Conservation (phyloP, 305 asterid species). For the Fraxinus velutina region DNA sequence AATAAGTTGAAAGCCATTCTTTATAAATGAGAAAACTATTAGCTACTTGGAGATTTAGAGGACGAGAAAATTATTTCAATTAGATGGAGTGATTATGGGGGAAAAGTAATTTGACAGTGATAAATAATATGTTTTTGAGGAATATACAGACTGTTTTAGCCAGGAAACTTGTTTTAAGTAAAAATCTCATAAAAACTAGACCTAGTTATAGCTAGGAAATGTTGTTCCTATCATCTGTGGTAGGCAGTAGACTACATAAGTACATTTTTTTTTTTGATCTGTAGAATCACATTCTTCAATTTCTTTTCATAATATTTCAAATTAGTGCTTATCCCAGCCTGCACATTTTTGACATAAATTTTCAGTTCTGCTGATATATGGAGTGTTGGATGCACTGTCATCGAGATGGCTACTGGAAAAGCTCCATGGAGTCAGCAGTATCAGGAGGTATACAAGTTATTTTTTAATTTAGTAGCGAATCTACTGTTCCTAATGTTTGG, state of each 20-base stretch:
- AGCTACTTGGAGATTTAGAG: not conserved
- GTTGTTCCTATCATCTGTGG: not conserved
- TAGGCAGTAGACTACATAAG: not conserved
- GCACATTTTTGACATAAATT: not conserved
- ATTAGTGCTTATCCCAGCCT: not conserved
- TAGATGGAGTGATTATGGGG: not conserved
- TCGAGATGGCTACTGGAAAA: slow-evolving; percentile 99
- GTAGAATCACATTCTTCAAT: not conserved
- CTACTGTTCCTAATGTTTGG: not conserved
- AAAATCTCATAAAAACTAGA: not conserved
- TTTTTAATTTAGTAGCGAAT: slow-evolving; percentile 8
- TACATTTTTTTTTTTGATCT: not conserved
- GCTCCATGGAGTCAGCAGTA: slow-evolving; percentile 99
- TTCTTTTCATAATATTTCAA: not conserved
- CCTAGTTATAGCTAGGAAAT: not conserved
- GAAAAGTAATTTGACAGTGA: not conserved
- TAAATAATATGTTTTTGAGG: not conserved
- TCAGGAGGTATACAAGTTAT: slow-evolving; percentile 62
- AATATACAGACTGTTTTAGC: not conserved
- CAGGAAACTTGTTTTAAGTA: not conserved
- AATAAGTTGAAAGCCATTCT: not conserved
- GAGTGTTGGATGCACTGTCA: slow-evolving; percentile 98
- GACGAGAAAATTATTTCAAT: not conserved
- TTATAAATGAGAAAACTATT: not conserved
- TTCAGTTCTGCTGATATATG: slow-evolving; percentile 86